Evolutionary conservation across 2,329 filamentous ascomycete genomes (phyloP), one percentile per base, ranked within the genome.

Genomic region (Plenodomus biglobosus): DNA sequence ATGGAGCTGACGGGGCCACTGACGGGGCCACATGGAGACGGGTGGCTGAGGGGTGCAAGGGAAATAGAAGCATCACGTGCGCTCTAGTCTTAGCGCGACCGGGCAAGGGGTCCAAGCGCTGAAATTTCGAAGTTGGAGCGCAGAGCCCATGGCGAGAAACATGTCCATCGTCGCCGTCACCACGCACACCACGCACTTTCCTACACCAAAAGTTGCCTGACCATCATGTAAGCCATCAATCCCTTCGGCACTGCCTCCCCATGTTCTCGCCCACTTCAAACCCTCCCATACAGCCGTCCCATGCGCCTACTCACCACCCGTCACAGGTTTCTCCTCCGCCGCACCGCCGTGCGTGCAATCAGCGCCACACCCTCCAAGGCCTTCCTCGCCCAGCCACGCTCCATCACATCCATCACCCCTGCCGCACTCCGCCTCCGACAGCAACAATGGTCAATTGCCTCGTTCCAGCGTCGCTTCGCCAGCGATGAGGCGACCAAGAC

Each of bases 291-390:
- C n/a, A n/a, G n/a, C n/a, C 22, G 22, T 10, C 22, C 22, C 5
- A 10, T 5, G 11, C 13, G 15, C 8, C 6, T 15, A 24, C 52
- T 61, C 20, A 60, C 40, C 15, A 21, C 13, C 13, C 37, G n/a
- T 30, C 18, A n/a, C 55, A 85, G 82, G 82, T 80, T 78, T 72
- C 75, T 75, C 56, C 73, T 86, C 58, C 81, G 82, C 52, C 81
- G 80, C 62, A 74, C 78, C 56, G 80, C 82, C 58, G 73, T 78
- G 63, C 80, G 81, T 63, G 77, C 81, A 40, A 61, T 83, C 48
- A 72, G 76, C 34, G 72, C 77, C 19, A 72, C 77, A 27, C 72
- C 76, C 42, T 73, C 77, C 27, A 61, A 71, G 52, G 73, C 75
- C 38, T 65, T 75, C 56, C 58, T 76, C 51, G 70, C 71, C 34